Percentiles rank a stretch among this genome's conserved stretches.
Evolutionary conservation across 2,329 filamentous ascomycete genomes (phyloP).

Genomic region (Periconia sp.): DNA sequence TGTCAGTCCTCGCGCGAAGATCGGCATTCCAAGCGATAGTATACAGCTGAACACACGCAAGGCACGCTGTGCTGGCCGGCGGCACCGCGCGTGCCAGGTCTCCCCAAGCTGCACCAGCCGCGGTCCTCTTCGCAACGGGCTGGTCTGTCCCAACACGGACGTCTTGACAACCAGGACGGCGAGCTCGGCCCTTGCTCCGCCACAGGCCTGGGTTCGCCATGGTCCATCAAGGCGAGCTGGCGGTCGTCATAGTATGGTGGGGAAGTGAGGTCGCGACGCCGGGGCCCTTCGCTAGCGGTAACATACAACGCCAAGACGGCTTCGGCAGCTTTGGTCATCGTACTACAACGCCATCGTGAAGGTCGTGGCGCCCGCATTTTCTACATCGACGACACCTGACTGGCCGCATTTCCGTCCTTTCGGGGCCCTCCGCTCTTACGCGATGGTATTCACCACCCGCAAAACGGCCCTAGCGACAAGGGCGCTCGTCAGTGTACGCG

Average conservation of each 20-base stretch:
- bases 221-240: too few species aligned
- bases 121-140: too few species aligned
- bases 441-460: background rate
- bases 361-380: too few species aligned
- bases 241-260: conserved; percentile 3
- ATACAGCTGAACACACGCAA: background rate
- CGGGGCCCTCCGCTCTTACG: too few species aligned
- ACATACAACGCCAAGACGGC: too few species aligned
- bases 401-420: background rate
- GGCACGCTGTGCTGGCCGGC: conserved; percentile 4
- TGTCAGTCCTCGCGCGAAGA: conserved; percentile 7
- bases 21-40: background rate
- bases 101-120: conserved; percentile 5
- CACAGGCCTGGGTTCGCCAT: conserved; percentile 1
- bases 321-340: too few species aligned
- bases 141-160: too few species aligned
- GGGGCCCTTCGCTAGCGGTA: background rate
- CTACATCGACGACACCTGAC: background rate
- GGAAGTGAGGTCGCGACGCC: conserved; percentile 3
- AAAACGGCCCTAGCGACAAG: background rate
- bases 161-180: conserved; percentile 9
- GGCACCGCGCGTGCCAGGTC: conserved; percentile 2
- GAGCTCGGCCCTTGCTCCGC: conserved; percentile 8
- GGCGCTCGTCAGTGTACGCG: background rate
- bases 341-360: background rate